Conservation (phyloP, 768 basidiomycete species). For the Guyanaporus albipodus region DNA sequence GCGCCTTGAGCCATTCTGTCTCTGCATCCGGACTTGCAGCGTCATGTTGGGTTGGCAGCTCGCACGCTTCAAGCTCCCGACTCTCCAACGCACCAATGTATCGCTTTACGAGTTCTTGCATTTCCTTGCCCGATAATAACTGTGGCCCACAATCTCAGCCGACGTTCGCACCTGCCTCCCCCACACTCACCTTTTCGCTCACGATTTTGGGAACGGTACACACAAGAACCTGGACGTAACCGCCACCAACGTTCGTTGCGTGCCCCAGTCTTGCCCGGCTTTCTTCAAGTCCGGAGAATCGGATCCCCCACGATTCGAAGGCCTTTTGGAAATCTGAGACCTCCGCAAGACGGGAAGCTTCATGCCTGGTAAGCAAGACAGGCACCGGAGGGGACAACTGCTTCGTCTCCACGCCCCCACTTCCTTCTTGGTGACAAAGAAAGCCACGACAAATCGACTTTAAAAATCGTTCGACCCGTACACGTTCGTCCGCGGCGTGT, state of each 20-base stretch:
- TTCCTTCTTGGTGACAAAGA: conserved; percentile 38
- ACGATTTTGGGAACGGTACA: conserved; percentile 65
- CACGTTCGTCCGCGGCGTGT: conserved; percentile 96
- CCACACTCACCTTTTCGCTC: conserved; percentile 52
- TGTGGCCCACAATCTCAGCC: conserved; percentile 29
- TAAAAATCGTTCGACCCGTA: conserved; percentile 84
- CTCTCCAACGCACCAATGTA: conserved; percentile 61
- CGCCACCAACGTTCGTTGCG: conserved; percentile 23
- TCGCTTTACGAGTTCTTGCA: conserved; percentile 71
- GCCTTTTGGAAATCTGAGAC: conserved; percentile 40
- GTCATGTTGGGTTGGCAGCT: conserved; percentile 13
- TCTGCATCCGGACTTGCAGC: conserved; percentile 16
- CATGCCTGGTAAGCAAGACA: conserved; percentile 63
- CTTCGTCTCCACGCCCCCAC: conserved; percentile 36
- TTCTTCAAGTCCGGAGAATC: conserved; percentile 40
- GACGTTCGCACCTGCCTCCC: background rate
- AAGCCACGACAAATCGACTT: conserved; percentile 70
- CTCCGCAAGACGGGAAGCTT: conserved; percentile 48
- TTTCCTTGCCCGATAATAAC: conserved; percentile 66
- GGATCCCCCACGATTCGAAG: conserved; percentile 69
- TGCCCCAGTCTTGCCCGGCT: conserved; percentile 17
- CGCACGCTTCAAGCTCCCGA: conserved; percentile 33
- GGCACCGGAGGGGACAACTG: conserved; percentile 51
- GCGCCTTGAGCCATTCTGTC: conserved; percentile 58
- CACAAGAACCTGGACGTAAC: conserved; percentile 66